Base-by-base conservation (phyloP, 139 green algal species). In the Yamagishiella unicocca region DNA sequence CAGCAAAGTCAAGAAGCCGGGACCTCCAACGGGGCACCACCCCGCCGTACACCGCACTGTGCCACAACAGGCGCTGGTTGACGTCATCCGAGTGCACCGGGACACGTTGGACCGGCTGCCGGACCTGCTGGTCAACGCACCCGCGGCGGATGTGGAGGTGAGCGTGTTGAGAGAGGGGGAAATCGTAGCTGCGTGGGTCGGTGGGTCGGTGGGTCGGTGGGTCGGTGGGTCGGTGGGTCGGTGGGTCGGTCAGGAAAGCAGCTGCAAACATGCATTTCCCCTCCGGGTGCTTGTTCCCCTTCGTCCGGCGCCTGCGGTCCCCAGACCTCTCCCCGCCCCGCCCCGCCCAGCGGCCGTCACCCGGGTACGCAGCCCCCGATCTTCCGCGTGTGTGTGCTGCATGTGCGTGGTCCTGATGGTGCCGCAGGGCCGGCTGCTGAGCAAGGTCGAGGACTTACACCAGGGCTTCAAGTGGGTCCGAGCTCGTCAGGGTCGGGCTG, bases 71-170 rank as follows among this genome's bases (percentile, higher is more conserved):
- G n/a, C 43, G 38, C 80, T 86, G 43, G 80, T 86, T 17, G 80
- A 86, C 8, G 43, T 53, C 61, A 37, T 86, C 29, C 80, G 66
- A 14, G n/a, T 42, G n/a, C 80, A 86, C 0, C 62, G 80, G 43
- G 31, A 66, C 0, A 29, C 7, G 31, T 64, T 86, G 80, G 62
- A 55, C 66, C 43, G 22, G 1, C 31, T 86, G 40, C 80, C 80
- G 0, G 64, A 77, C 17, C 80, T 86, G 64, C 62, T 86, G 7
- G 31, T 74, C 9, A 67, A 53, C 6, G 62, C 80, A 1, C 80
- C 80, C 43, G 80, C 80, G 3, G 80, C 80, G 43, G 80, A 86
- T 43, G 62, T 86, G n/a, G 80, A 86, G 80, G 80, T 86, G 31
- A 25, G 37, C 21, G 29, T 29, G 10, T n/a, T 7, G 3, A 35